These are phyloP conservation scores for Collybia nuda DNA, from an alignment of 768 basidiomycete genomes.

Conservation along the genomic window DNA sequence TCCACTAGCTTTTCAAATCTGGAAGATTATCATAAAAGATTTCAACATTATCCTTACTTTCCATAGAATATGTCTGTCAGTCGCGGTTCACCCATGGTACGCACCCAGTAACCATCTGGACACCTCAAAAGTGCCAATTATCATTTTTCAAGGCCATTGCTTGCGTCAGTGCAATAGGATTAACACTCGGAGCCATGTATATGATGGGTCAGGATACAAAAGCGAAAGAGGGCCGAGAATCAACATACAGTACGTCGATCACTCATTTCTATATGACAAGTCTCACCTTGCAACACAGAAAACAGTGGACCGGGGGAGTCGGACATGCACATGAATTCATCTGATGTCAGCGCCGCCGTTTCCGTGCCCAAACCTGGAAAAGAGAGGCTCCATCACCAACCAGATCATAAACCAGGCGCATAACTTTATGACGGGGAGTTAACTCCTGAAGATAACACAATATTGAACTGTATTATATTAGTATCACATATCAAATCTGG, in stretches of 20 bases:
- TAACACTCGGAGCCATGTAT: slow-evolving; percentile 32
- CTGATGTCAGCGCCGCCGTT: slow-evolving; percentile 36
- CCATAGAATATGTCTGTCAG: not conserved
- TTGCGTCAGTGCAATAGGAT: slow-evolving; percentile 23
- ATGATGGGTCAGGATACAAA: slow-evolving; percentile 29
- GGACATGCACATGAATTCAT: slow-evolving; percentile 36
- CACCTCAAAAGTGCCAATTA: no score
- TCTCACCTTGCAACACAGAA: slow-evolving; percentile 8
- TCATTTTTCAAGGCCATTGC: slow-evolving; percentile 24
- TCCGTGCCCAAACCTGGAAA: slow-evolving; percentile 32
- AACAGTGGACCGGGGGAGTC: slow-evolving; percentile 20
- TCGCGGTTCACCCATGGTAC: slow-evolving; percentile 18
- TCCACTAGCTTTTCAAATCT: no score
- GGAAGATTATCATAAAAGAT: no score
- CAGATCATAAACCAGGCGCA: not conserved
- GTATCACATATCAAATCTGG: no score
- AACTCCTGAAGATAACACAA: no score
- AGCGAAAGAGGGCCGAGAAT: slow-evolving; percentile 28
- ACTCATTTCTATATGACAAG: not conserved
- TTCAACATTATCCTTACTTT: no score
- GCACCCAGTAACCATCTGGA: not conserved
- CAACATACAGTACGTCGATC: slow-evolving; percentile 28
- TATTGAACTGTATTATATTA: not conserved
- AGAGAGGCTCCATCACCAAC: slow-evolving; percentile 18
- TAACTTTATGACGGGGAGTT: not conserved